Base-by-base conservation (phyloP, 2,329 filamentous ascomycete species). In the Fusarium incarnatum region DNA sequence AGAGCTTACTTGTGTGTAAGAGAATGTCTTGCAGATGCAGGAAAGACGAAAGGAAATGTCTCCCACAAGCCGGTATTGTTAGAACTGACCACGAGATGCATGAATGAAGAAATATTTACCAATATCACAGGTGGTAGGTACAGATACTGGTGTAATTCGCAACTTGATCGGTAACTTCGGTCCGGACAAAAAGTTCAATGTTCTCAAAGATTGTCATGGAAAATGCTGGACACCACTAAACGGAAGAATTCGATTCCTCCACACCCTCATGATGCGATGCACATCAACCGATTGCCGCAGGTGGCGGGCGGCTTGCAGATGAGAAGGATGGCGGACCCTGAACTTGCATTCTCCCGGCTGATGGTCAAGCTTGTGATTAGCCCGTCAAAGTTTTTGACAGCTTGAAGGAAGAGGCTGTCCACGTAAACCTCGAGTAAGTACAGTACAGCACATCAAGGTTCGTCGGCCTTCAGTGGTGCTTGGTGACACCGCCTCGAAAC, bases 231-330 rank as follows among this genome's bases (percentile, higher is more conserved):
- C 60, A 60, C 32, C 18, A 46, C 23, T 22, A n/a, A 46, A 20
- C 47, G 46, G 25, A 49, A 34, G 41, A 37, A 20, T 13, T 32
- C 20, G 37, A 64, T 49, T 45, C 47, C 61, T 60, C 47, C 32
- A 55, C 56, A 67, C 57, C 63, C 56, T 63, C 67, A 52, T 28
- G 37, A 65, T 59, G 28, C 41, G 22, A 47, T 32, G 42, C 27
- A 53, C 47, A 67, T 47, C 50, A 41, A 45, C 48, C 10, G 30
- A 70, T 63, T 67, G 34, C 54, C 55, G 62, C 47, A 54, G 57
- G 60, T 71, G 68, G 68, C 61, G 68, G 65, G 40, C 68, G 60
- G 57, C 65, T 69, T 71, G 69, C 69, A 71, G 48, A 56, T 52
- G 34, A 11, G 34, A 52, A 27, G 34, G 34, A 37, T 67, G 54